Conservation (phyloP, 805 yeast species). For the Komagataella kurtzmanii region DNA sequence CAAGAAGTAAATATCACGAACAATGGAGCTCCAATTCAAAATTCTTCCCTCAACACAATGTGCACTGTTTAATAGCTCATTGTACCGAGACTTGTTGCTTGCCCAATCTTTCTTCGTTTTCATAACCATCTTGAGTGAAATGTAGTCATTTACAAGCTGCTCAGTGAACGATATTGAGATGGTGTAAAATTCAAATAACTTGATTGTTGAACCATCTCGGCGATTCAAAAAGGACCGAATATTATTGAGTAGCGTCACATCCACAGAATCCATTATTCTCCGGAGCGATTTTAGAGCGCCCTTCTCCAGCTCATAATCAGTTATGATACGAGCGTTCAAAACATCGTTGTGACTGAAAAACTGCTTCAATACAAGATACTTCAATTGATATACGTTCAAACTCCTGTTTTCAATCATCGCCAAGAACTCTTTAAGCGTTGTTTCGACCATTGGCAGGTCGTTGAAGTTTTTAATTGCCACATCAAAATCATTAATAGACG, state of each 20-base stretch:
- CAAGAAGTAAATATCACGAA: neutral
- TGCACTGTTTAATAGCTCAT: slow-evolving; percentile 10
- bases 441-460: slow-evolving; percentile 7
- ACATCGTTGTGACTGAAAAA: slow-evolving; percentile 7
- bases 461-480: slow-evolving; percentile 7
- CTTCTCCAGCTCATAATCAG: slow-evolving; percentile 9
- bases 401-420: slow-evolving; percentile 6
- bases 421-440: slow-evolving; percentile 6
- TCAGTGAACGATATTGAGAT: slow-evolving; percentile 26
- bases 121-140: slow-evolving; percentile 14
- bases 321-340: slow-evolving; percentile 11
- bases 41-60: neutral
- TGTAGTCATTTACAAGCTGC: slow-evolving; percentile 26
- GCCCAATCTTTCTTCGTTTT: slow-evolving; percentile 9
- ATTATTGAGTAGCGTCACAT: slow-evolving; percentile 8
- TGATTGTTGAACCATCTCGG: neutral
- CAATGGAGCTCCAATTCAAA: neutral
- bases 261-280: slow-evolving; percentile 14
- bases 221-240: slow-evolving; percentile 1
- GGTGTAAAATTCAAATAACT: slow-evolving; percentile 1
- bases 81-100: slow-evolving; percentile 6
- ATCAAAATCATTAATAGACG: slow-evolving; percentile 5
- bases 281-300: slow-evolving; percentile 10
- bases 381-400: slow-evolving; percentile 15
- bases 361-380: slow-evolving; percentile 12